Conservation (phyloP, 2,329 filamentous ascomycete species). For the Alternaria panax region DNA sequence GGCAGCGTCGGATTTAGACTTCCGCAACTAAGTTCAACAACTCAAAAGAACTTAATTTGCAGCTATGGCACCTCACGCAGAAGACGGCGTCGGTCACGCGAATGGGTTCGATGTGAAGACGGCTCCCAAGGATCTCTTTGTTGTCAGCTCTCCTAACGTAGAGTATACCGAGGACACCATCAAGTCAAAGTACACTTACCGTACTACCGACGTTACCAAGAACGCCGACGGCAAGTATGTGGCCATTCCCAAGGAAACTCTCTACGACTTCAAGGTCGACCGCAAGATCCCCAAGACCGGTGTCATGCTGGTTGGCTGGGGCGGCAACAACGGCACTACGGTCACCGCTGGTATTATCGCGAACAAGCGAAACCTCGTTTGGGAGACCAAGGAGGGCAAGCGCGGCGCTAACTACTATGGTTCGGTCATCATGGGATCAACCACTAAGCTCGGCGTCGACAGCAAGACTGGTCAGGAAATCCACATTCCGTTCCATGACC, state of each 20-base stretch:
- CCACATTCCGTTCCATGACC: conserved; percentile 93
- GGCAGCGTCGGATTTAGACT: conserved; percentile 71
- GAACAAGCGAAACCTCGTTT: conserved; percentile 83
- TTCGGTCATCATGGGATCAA: conserved; percentile 95
- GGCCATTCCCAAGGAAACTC: conserved; percentile 84
- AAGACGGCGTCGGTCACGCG: conserved; percentile 65
- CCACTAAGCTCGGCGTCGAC: conserved; percentile 93
- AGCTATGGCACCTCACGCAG: conserved; percentile 93
- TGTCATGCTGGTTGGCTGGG: conserved; percentile 97
- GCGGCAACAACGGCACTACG: conserved; percentile 97
- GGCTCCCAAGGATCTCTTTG: conserved; percentile 72
- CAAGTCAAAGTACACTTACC: conserved; percentile 93
- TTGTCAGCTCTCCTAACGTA: conserved; percentile 91
- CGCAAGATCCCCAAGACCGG: conserved; percentile 92
- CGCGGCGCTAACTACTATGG: conserved; percentile 96
- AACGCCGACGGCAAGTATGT: conserved; percentile 77
- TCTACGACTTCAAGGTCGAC: conserved; percentile 97
- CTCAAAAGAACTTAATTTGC: conserved; percentile 33
- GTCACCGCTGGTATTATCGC: conserved; percentile 97
- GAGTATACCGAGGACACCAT: conserved; percentile 88
- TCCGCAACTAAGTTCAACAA: conserved; percentile 46
- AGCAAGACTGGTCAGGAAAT: conserved; percentile 84
- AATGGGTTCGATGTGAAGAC: conserved; percentile 58
- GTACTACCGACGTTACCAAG: conserved; percentile 83
- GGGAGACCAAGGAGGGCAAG: conserved; percentile 92